A percentile compares a stretch with the other conserved stretches of the same genome.
These are phyloP conservation scores for Candida adriatica DNA, from an alignment of 805 yeast genomes.

Conservation along the genomic window DNA sequence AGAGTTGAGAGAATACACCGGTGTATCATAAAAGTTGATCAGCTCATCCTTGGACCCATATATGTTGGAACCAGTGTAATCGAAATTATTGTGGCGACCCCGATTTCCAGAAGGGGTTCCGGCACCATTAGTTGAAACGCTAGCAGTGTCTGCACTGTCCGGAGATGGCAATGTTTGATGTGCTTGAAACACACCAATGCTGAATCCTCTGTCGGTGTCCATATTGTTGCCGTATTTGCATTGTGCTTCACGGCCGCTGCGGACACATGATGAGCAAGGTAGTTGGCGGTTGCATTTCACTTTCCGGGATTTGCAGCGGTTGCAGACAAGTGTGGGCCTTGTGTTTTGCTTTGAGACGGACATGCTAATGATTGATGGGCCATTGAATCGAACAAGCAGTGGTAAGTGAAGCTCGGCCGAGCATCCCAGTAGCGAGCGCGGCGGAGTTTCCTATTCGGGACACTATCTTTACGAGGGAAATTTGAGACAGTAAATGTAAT, in stretches of 20 bases:
- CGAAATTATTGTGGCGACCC: too few relatives aligned
- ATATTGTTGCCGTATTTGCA: conserved; percentile 3
- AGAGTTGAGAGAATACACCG: too few relatives aligned
- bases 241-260: conserved; percentile 2
- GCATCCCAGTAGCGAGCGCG: too few relatives aligned
- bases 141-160: neutral
- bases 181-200: conserved; percentile 1
- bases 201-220: neutral
- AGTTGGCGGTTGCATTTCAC: conserved; percentile 5
- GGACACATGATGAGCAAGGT: conserved; percentile 6
- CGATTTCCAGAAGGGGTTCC: too few relatives aligned
- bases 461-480: too few relatives aligned
- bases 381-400: too few relatives aligned
- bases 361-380: too few relatives aligned
- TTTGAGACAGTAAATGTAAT: too few relatives aligned
- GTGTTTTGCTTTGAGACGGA: too few relatives aligned
- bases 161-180: neutral
- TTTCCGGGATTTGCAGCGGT: conserved; percentile 3
- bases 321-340: conserved; percentile 4
- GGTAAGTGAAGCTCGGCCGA: too few relatives aligned
- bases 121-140: too few relatives aligned
- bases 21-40: conserved; percentile 5
- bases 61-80: conserved; percentile 5
- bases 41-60: conserved; percentile 2
- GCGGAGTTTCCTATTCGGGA: too few relatives aligned